Conservation (phyloP, 768 basidiomycete genomes). For the Suillus americanus region DNA sequence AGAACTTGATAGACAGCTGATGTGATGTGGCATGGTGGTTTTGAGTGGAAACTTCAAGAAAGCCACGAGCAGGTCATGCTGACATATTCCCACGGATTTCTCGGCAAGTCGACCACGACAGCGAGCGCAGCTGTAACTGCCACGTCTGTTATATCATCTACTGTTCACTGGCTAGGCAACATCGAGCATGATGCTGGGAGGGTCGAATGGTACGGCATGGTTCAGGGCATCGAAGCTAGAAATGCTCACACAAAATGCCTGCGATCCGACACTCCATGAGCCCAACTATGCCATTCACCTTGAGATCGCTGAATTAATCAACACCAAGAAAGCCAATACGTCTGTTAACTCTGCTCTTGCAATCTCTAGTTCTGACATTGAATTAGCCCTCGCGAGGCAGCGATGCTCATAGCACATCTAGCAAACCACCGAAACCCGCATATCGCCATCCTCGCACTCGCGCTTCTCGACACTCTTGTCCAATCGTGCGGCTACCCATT, state of each 20-base stretch:
- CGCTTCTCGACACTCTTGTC: slow-evolving; percentile 88
- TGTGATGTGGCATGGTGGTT: neutral
- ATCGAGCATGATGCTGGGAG: slow-evolving; percentile 44
- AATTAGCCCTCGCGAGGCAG: slow-evolving; percentile 84
- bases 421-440: slow-evolving; percentile 95
- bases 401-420: slow-evolving; percentile 78
- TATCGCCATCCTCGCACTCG: slow-evolving; percentile 80
- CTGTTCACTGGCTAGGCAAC: neutral
- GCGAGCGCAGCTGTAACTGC: neutral
- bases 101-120: neutral
- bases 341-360: slow-evolving; percentile 38
- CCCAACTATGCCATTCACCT: slow-evolving; percentile 92
- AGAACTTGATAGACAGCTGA: neutral
- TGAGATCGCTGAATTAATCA: slow-evolving; percentile 92
- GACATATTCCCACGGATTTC: slow-evolving; percentile 1
- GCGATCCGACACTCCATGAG: slow-evolving; percentile 82
- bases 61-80: neutral
- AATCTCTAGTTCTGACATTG: neutral
- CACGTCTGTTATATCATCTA: neutral
- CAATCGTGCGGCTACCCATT: slow-evolving; percentile 97
- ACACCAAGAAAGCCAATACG: slow-evolving; percentile 96
- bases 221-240: slow-evolving; percentile 63
- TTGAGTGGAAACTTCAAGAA: neutral
- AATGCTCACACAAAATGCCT: slow-evolving; percentile 75
- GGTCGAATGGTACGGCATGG: slow-evolving; percentile 51